Evolutionary conservation across 495 filamentous ascomycete genomes (phyloP), one percentile per base, ranked within the genome.

Genomic region (Penicillium goetzii): DNA sequence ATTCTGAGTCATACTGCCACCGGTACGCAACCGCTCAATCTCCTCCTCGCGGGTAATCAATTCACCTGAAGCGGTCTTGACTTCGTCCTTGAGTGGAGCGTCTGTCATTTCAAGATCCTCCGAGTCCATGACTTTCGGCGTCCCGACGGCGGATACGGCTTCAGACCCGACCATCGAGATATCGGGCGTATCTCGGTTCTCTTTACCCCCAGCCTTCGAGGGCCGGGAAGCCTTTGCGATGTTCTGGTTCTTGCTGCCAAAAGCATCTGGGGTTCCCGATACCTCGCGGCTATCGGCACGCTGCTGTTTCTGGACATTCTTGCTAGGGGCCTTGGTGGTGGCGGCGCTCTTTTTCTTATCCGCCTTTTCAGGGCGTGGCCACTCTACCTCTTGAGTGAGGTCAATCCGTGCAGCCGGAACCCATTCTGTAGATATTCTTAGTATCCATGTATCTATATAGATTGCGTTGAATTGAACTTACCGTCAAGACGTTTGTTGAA

Each of bases 401-500:
- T 98, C 92, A 65, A 99, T 90, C 12, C 94, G 85, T 43, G 85
- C 80, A 36, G 89, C 85, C 1, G 88, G 81, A 45, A 98, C 85
- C 96, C 96, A 98, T 84, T 99, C 94, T 86, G n/a, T 34, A 12
- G 12, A 14, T 17, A 14, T 6, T 23, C 2, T 55, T n/a, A 55
- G 33, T 33, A 36, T 38, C 7, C 12, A n/a, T 17, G 30, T 11
- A 14, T n/a, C n/a, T n/a, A n/a, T n/a, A n/a, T n/a, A n/a, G n/a
- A n/a, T 19, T 21, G 21, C 19, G n/a, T 32, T 52, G 26, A 14
- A 36, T 12, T 15, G 11, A 15, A 23, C 70, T 64, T 72, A 85
- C 83, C 85, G 76, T 99, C 95, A 19, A 99, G 85, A 80, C 95
- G 95, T 72, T 99, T 99, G 80, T 99, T 99, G 86, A 97, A 99